Base-by-base conservation (phyloP, 1,139 yeast genomes). In the Pneumocystis murina region DNA sequence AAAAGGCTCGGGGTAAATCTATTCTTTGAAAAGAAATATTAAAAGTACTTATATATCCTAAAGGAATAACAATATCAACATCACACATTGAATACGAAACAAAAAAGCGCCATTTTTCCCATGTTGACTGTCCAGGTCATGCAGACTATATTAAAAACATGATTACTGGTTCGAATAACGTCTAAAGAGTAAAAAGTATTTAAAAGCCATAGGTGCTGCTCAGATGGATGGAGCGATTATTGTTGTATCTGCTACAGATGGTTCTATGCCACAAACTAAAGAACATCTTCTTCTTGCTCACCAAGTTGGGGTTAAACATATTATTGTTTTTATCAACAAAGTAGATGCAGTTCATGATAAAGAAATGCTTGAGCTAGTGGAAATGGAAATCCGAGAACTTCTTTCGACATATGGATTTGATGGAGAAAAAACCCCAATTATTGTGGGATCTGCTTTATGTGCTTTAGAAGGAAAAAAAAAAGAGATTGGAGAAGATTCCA, bases 211-310 rank as follows among this genome's bases (percentile, higher is more conserved):
- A 48, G 55, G 55, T 85, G 97, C 97, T 72, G 96, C 97, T 72
- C 96, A 92, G 78, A 91, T 91, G 97, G 98, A 92, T 77, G 97
- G 97, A 82, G 98, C 97, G 71, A 91, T 92, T 73, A 91, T 92
- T 80, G 98, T 92, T 69, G 98, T 92, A 77, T 97, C 97, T 74
- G 98, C 98, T 69, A 82, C 96, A 67, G 98, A 92, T 75, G 98
- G 98, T 74, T 96, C 91, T 80, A 92, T 92, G 98, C 97, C 97
- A 75, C 98, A 92, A 82, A 94, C 98, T 71, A 87, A 97, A 81
- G 98, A 92, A 80, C 98, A 92, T 79, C 82, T 92, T 81, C 81
- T 92, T 77, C 85, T 92, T 75, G 98, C 98, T 69, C 90, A 97
- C 82, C 98, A 92, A 82, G 97, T 92, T 75, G 99, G 99, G 83